Conservation (phyloP, 148 eudicot genomes). For the Silene conica region DNA sequence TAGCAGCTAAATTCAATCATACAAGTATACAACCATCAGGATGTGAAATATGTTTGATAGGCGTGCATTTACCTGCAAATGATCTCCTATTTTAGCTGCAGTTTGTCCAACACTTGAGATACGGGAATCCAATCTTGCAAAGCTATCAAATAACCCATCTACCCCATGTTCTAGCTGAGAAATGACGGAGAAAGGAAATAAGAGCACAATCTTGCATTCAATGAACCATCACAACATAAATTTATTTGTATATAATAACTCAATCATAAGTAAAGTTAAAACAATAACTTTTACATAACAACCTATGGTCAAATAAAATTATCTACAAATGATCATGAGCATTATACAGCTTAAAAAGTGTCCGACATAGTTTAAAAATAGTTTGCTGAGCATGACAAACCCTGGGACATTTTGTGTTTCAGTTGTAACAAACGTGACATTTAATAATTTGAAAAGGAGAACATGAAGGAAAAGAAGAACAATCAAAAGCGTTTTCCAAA, state of each 20-base stretch:
- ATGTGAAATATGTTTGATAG: not conserved
- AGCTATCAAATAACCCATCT: conserved; percentile 94
- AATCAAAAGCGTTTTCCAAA: conserved; percentile 13
- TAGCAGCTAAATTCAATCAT: too few species aligned
- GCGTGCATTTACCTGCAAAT: conserved; percentile 66
- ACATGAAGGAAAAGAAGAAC: not conserved
- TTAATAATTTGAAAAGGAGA: not conserved
- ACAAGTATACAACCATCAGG: too few species aligned
- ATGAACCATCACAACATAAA: conserved; percentile 1
- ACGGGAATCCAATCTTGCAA: conserved; percentile 96
- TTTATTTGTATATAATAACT: not conserved
- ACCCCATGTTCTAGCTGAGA: conserved; percentile 95
- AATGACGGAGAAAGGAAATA: conserved; percentile 7
- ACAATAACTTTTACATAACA: not conserved
- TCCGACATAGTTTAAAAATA: not conserved
- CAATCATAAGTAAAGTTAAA: not conserved
- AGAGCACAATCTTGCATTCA: conserved; percentile 3
- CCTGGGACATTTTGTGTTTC: not conserved
- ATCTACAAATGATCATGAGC: not conserved
- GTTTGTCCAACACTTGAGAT: conserved; percentile 99
- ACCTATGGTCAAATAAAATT: not conserved
- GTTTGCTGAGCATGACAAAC: not conserved
- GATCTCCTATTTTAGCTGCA: conserved; percentile 99
- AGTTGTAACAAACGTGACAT: not conserved
- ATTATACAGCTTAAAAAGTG: not conserved